Base-by-base conservation (phyloP, 306 rosid species). In the Acacia melanoxylon region DNA sequence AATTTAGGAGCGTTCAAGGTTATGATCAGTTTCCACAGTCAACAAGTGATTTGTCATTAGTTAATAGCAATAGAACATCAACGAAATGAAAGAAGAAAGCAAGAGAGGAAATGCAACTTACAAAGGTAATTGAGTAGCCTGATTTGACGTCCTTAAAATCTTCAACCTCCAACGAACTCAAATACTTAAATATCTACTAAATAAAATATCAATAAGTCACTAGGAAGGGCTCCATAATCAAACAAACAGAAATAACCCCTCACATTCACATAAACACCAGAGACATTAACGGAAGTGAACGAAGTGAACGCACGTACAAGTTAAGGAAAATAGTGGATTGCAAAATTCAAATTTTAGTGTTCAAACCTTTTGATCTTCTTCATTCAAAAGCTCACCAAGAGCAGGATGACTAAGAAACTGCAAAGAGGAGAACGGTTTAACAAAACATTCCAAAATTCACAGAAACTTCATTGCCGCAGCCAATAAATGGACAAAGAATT, bases 111-210 rank as follows among this genome's bases (percentile, higher is more conserved):
- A 68, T 11, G 31, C 13, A 82, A 87, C 99, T 95, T 82, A 95
- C 99, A 77, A 95, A 84, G 76, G 97, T 86, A 78, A 95, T 93
- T 22, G 90, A 80, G 83, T 88, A 95, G 74, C 98, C 99, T 14
- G 98, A 93, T 84, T 91, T 95, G 86, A 95, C 94, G 68, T 95
- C 98, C 85, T 90, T 91, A 75, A 85, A 80, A 54, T 95, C 99
- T 85, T 93, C 98, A 80, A 95, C 99, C 86, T 95, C 98, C 74
- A 95, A 87, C 68, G 98, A 93, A 78, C 70, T 85, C 72, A 95
- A 83, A 90, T 91, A 83, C 91, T 90, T 95, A 88, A 95, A 95
- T 80, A 95, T 86, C 99, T 93, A 89, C 72, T 62, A 79, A 81
- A 70, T 33, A 69, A 37, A 68, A 52, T 46, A 51, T 42, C 45